Base-by-base conservation (phyloP, 805 yeast species). In the Suhomyces sp. region DNA sequence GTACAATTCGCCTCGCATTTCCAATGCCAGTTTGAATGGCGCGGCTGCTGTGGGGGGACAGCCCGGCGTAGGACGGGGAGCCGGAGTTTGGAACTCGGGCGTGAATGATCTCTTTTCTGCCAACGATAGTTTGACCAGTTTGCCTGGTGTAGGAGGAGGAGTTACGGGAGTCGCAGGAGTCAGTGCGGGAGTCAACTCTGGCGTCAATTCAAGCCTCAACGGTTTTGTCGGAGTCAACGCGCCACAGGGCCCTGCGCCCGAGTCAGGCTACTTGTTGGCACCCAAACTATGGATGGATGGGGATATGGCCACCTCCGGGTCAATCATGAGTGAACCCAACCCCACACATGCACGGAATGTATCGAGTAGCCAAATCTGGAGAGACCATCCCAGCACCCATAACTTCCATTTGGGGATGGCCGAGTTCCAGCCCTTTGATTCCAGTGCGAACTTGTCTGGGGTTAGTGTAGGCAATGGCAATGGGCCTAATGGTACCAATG, bases 351-450 rank as follows among this genome's bases (percentile, higher is more conserved):
- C 56, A 8, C 54, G 70, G 15, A 56, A 47, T 9, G 51, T 55
- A 9, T 54, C 57, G 36, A 55, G 50, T 48, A 54, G 54, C 17
- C 60, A 57, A 47, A 57, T 65, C 29, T 65, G 69, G 69, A 51
- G 68, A 33, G 61, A 62, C 44, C 47, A 50, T 35, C 23, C 54
- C 9, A 48, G 44, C 24, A 41, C 50, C 22, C 56, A 54, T 42
- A 49, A 53, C 40, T 53, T 53, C 38, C 50, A 53, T 36, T 47
- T 56, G 27, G 52, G 59, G 6, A 47, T 50, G 48, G 57, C 57
- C 22, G 61, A 57, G 42, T 58, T 55, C 47, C 54, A 52, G 47
- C 63, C 60, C 41, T 57, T 56, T 50, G 53, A 48, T 29, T 36
- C 53, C 35, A 46, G 46, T 17, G 29, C 45, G 17, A 46, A 46